Base-by-base conservation (phyloP, 768 basidiomycete genomes). In the Goffeauzyma gilvescens region DNA sequence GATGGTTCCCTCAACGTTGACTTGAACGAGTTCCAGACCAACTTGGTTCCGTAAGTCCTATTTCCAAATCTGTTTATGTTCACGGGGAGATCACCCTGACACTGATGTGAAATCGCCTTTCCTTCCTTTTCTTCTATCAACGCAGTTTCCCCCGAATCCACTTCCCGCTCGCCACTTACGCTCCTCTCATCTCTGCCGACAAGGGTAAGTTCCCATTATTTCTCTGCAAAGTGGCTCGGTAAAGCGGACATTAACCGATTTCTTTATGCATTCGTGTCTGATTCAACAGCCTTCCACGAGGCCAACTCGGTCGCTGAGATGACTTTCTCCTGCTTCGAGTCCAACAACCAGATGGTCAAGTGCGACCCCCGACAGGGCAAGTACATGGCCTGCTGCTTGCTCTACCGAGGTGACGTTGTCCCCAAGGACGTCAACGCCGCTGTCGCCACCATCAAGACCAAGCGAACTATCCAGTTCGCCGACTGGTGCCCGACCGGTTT, bases 291-390 rank as follows among this genome's bases (percentile, higher is more conserved):
- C 28, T 75, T 74, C 55, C 90, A 96, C 60, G 90, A 96, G 65
- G 82, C 86, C 66, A 93, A 96, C 71, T 83, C 86, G 5, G 90
- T 95, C 26, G 76, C 84, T 34, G 89, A 96, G 58, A 95, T 96
- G 86, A 96, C 90, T 51, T 86, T 83, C 70, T 77, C 86, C 39
- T 95, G 87, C 72, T 95, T 96, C 67, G 90, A 96, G 69, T 72
- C 74, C 49, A 86, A 85, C 48, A 89, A 86, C 67, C 90, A 95
- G 67, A 86, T 96, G 87, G 87, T 77, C 54, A 77, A 79, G 69
- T 95, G 90, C 60, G 90, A 95, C 60, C 89, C 90, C 52, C 79
- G 79, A 59, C 84, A 93, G 59, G 90, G 90, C 64, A 96, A 96
- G 77, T 95, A 95, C 70, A 96, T 87, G 61, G 87, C 86, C 33